Evolutionary conservation across 2,329 filamentous ascomycete species (phyloP), one percentile per base, ranked within the genome.

Genomic region (Fusarium annulatum): DNA sequence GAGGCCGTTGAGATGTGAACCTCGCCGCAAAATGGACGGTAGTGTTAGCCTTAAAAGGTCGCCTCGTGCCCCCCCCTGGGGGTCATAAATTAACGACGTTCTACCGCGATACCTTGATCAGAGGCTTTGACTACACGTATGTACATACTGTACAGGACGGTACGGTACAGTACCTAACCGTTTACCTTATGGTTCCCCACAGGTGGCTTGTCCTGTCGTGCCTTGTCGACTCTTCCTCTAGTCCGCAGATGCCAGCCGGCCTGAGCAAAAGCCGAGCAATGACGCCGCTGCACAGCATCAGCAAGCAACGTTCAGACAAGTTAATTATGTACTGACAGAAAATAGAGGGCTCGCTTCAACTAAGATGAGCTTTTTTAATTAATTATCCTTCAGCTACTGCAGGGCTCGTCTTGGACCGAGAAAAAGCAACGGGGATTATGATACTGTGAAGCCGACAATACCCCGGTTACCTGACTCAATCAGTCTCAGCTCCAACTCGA

Each of bases 211-310:
- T 23, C 28, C 21, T 33, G 42, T 55, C 52, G 39, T 72, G 63
- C 28, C 26, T 28, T 28, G 46, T 52, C 49, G 41, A 48, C 33
- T 53, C 56, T 51, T 70, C 60, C 69, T 69, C 70, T 72, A 60
- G 64, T 59, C 70, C 70, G 70, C 64, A 69, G 70, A 72, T 72
- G 64, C 60, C 56, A 72, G 52, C 69, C 60, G 66, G 57, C 33
- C 46, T 49, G 41, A 61, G 39, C 41, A 69, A 46, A 28, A 55
- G 33, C 28, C 41, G 41, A 45, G 55, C 19, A 46, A 64, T 69
- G 64, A 64, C 36, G 58, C 56, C 49, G 56, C 33, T 45, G 18
- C 43, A 43, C 15, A 57, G 64, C 39, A 55, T 36, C 65, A 66
- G 43, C 43, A 28, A 36, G 43, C 34, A 34, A 41, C 23, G n/a